phyloP scores from a whole-genome alignment of 495 filamentous ascomycete genomes.

The Usnea hakonensis region DNA sequence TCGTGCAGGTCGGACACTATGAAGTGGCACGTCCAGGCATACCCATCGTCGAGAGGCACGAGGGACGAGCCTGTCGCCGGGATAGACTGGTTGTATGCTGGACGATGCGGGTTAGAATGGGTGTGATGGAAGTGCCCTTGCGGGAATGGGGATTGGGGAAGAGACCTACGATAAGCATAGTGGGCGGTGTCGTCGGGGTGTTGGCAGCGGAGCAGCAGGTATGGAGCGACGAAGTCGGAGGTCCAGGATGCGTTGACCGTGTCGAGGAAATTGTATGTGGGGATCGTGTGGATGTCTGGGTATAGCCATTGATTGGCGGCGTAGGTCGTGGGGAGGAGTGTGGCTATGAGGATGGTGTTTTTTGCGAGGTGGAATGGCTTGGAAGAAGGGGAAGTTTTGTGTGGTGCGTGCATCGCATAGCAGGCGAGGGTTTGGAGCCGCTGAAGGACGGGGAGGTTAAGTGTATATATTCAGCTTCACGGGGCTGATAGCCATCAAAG shows the following conservation, averaged over 20 bases:
- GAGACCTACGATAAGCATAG: neutral
- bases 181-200: neutral
- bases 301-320: neutral
- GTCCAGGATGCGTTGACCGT: neutral
- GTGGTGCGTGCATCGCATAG: neutral
- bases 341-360: neutral
- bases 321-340: neutral
- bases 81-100: neutral
- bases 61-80: neutral
- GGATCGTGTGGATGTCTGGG: neutral
- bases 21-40: slow-evolving; percentile 1
- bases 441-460: neutral
- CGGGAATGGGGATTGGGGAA: neutral
- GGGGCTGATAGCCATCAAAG: neutral
- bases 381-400: neutral
- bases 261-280: neutral
- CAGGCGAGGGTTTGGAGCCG: neutral
- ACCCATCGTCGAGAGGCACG: neutral
- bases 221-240: neutral
- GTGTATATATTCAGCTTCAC: neutral
- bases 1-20: neutral
- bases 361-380: neutral
- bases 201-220: neutral
- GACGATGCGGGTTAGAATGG: neutral
- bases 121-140: neutral